phyloP scores from a whole-genome alignment of 1,284 basidiomycete species.

The Exobasidium cylindrosporum region DNA sequence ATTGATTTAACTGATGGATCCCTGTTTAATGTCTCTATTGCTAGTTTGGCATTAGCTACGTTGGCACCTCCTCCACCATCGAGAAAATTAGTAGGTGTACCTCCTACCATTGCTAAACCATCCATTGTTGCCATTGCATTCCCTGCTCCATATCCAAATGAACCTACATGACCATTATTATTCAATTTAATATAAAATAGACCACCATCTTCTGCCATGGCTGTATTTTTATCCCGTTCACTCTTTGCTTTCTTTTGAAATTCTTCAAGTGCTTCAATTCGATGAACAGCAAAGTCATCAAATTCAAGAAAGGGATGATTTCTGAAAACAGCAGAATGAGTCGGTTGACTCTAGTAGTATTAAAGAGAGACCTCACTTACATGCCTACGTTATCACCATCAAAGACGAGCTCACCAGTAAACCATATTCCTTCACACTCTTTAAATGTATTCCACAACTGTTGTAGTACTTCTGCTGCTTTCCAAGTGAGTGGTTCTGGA shows the following conservation, averaged over 20 bases:
- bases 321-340: too few species aligned
- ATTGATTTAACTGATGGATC: conserved; percentile 37
- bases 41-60: conserved; percentile 29
- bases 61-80: conserved; percentile 44
- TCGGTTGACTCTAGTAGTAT: too few species aligned
- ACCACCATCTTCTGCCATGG: conserved; percentile 32
- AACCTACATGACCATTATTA: conserved; percentile 34
- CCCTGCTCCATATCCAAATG: conserved; percentile 44
- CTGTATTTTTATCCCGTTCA: conserved; percentile 1
- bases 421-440: conserved; percentile 34
- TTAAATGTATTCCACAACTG: conserved; percentile 19
- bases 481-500: background rate
- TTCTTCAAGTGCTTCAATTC: conserved; percentile 24
- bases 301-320: conserved; percentile 36
- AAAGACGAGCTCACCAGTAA: conserved; percentile 13
- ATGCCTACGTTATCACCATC: conserved; percentile 3
- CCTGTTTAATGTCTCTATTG: conserved; percentile 37
- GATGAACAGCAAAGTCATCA: conserved; percentile 33
- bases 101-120: conserved; percentile 32
- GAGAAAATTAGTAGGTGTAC: conserved; percentile 38
- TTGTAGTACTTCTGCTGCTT: background rate
- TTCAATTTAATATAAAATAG: conserved; percentile 36
- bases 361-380: conserved; percentile 9
- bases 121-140: conserved; percentile 47
- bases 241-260: conserved; percentile 3